phyloP scores from a whole-genome alignment of 2,329 filamentous ascomycete genomes.

The Ophiocordyceps camponoti-saundersi region DNA sequence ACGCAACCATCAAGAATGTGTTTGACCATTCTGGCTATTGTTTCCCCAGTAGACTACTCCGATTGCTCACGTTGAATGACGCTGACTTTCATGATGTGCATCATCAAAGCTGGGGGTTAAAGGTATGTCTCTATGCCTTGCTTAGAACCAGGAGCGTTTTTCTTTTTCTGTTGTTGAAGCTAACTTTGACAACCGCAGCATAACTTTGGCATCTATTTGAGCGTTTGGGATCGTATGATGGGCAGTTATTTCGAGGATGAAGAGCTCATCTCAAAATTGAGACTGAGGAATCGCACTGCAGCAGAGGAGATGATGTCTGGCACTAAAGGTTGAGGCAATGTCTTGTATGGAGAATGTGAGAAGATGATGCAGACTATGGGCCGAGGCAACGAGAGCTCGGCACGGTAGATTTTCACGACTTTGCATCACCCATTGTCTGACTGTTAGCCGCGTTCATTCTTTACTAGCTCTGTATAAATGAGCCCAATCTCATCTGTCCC shows the following conservation, averaged over 20 bases:
- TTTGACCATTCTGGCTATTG: background rate
- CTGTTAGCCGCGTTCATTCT: too few species aligned
- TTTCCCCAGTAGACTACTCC: background rate
- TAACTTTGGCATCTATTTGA: background rate
- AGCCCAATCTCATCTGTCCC: too few species aligned
- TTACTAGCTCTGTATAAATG: too few species aligned
- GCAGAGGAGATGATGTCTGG: background rate
- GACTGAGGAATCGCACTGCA: background rate
- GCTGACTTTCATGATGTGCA: background rate
- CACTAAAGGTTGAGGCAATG: background rate
- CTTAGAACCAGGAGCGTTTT: background rate
- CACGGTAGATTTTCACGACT: too few species aligned
- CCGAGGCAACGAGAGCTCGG: too few species aligned
- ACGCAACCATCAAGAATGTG: background rate
- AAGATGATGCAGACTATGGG: too few species aligned
- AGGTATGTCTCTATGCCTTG: background rate
- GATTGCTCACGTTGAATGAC: background rate
- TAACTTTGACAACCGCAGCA: background rate
- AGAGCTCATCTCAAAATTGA: background rate
- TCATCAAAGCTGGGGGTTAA: slow-evolving; percentile 1
- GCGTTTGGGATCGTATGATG: background rate
- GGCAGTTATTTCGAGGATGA: background rate
- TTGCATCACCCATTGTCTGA: too few species aligned
- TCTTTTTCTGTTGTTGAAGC: background rate
- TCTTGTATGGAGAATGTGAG: too few species aligned